A percentile compares a stretch with the other conserved stretches of the same genome.
Evolutionary conservation across 768 basidiomycete species (phyloP).

Genomic region (Panellus pusillus): DNA sequence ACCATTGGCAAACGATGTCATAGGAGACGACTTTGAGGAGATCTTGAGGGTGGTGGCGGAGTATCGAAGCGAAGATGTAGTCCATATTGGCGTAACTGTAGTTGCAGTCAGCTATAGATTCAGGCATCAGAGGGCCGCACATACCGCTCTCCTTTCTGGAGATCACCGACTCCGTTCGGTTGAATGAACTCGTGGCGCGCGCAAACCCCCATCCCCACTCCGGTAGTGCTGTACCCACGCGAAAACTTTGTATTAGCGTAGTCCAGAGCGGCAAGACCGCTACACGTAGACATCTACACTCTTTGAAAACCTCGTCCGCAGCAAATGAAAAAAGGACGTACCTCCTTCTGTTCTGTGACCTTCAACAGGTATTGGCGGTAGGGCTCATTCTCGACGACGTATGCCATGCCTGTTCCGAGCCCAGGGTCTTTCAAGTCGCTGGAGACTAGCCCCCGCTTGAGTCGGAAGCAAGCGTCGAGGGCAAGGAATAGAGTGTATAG

Average conservation of each 20-base stretch:
- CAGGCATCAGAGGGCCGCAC: conserved; percentile 18
- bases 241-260: too few species aligned
- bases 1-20: conserved; percentile 36
- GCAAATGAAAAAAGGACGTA: too few species aligned
- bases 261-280: too few species aligned
- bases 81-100: conserved; percentile 28
- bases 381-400: too few species aligned
- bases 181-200: conserved; percentile 26
- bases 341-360: conserved; percentile 9
- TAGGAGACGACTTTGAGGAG: conserved; percentile 28
- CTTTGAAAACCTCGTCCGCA: too few species aligned
- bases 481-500: too few species aligned
- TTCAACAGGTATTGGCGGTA: conserved; percentile 15
- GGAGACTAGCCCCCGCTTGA: conserved; percentile 15
- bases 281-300: too few species aligned
- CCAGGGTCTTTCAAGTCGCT: not conserved
- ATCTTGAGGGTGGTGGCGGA: conserved; percentile 16
- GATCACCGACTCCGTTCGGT: conserved; percentile 27
- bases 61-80: conserved; percentile 33
- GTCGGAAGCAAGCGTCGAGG: conserved; percentile 27
- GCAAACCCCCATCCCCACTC: too few species aligned
- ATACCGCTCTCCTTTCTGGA: too few species aligned
- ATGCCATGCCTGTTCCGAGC: too few species aligned
- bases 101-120: not conserved
- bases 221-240: too few species aligned